Evolutionary conservation across 2,329 filamentous ascomycete species (phyloP), one percentile per base, ranked within the genome.

Genomic region (Cladosporium sp.): DNA sequence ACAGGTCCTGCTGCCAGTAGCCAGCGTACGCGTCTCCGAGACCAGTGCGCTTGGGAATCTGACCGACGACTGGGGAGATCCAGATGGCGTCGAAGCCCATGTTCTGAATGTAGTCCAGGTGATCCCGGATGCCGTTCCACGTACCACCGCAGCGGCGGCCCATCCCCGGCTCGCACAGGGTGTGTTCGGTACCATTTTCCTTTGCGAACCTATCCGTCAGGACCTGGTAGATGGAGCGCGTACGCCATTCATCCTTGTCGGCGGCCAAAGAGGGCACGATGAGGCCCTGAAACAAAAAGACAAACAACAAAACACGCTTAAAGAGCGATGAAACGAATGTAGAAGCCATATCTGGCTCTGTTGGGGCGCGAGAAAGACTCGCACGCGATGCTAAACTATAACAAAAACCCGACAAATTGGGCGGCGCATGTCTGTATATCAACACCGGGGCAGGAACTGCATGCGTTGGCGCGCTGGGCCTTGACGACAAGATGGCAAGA

Each of bases 1-100:
- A 76, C 18, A 78, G 65, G 49, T 78, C 69, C 53, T 76, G 69
- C n/a, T 74, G 73, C 76, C 76, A 78, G 60, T 77, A 79, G 6
- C 74, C 75, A 47, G 78, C 72, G 53, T 75, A 77, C 8, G 72
- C 68, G 17, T 67, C 58, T 7, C 73, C 76, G 51, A 73, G 70
- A 13, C 55, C 55, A 2, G 73, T 76, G 11, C 62, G 55, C 15
- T 69, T 66, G 13, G 68, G 60, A 3, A 76, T 59, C 43, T 76
- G 71, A 51, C 68, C 64, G 11, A 69, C 70, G 7, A 75, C 58
- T 0, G 74, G 74, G 1, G 72, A 75, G n/a, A 76, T 75, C 73
- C 74, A 77, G 19, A 75, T 68, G 18, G 70, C 70, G 52, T 70
- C 68, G 44, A 73, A 72, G n/a, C 69, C 69, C 64, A 64, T 64